Evolutionary conservation across 2,329 filamentous ascomycete genomes (phyloP), one percentile per base, ranked within the genome.

Genomic region (Chaetomium strumarium): DNA sequence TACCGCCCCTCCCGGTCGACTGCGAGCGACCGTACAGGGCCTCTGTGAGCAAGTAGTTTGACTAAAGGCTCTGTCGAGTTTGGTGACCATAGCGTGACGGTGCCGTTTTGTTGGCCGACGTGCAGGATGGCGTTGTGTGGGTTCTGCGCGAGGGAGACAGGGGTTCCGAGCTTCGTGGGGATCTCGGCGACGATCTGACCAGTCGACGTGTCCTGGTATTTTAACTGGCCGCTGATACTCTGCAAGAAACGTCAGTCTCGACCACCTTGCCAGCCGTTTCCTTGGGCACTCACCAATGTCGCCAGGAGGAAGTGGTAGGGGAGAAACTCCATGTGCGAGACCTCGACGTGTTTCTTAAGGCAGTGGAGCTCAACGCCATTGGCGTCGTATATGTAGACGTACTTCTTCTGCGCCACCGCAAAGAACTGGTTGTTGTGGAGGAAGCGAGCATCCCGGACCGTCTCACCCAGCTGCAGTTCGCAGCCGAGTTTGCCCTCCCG

Each of bases 261-360:
- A 1, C 2, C 24, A 9, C 1, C 14, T 13, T 13, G 24, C 11
- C 13, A 24, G 6, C 6, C 12, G 11, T 20, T 40, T 8, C 12
- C 17, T 10, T 33, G 13, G n/a, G 17, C 16, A 78, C 84, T 75
- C 70, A 88, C 86, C 63, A 92, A 80, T 16, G 90, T 95, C 16
- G 88, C 88, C 45, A 99, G 78, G 39, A 99, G 81, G 68, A 95
- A 99, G 68, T 99, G 93, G 67, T 96, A 97, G 0, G 92, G 92
- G 13, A 97, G 75, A 66, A 96, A 99, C 70, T 97, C 90, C 79
- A 99, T 90, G 68, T 95, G 86, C 12, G 88, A 86, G 13, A 95
- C 88, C 68, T 99, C 93, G 56, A 88, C 81, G 67, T 96, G 92
- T 68, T 93, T 93, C 69, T 84, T 85, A 65, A 99, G 72, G 66